These are phyloP conservation scores for Diutina neorugosa DNA, from an alignment of 1,139 yeast genomes.

Conservation along the genomic window DNA sequence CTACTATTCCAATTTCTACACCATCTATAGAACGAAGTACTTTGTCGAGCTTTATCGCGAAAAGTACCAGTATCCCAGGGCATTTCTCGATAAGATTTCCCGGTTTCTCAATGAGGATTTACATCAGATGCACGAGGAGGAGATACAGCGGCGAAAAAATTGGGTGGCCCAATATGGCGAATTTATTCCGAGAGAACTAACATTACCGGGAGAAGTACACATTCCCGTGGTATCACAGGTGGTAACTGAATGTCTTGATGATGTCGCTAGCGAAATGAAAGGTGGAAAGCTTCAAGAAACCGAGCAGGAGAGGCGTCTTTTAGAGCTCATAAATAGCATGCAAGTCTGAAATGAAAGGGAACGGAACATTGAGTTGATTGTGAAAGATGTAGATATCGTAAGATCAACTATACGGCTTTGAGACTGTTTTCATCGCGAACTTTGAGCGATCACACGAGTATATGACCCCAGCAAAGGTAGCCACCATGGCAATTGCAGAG, in stretches of 20 bases:
- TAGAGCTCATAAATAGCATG: neutral
- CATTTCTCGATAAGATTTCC: conserved; percentile 20
- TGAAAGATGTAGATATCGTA: neutral
- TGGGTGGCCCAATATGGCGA: conserved; percentile 32
- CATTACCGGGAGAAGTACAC: conserved; percentile 24
- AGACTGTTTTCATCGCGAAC: no score
- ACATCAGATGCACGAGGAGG: conserved; percentile 22
- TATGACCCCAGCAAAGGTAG: no score
- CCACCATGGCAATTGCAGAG: no score
- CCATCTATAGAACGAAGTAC: conserved; percentile 25
- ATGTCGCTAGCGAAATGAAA: conserved; percentile 1
- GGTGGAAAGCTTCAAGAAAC: neutral
- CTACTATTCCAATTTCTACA: conserved; percentile 26
- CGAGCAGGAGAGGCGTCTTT: neutral
- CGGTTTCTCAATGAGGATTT: conserved; percentile 25
- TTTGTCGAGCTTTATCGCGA: conserved; percentile 29
- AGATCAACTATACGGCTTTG: no score
- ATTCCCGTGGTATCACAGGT: conserved; percentile 3
- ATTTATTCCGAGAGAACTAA: conserved; percentile 30
- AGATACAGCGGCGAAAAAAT: conserved; percentile 20
- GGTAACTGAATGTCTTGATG: conserved; percentile 2
- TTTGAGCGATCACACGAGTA: no score
- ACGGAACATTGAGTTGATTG: neutral
- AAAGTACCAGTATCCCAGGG: conserved; percentile 27
- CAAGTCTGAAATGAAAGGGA: neutral